A percentile compares a stretch with the other conserved stretches of the same genome.
phyloP scores from a whole-genome alignment of 805 yeast species.

The Saturnispora kantuleensis region DNA sequence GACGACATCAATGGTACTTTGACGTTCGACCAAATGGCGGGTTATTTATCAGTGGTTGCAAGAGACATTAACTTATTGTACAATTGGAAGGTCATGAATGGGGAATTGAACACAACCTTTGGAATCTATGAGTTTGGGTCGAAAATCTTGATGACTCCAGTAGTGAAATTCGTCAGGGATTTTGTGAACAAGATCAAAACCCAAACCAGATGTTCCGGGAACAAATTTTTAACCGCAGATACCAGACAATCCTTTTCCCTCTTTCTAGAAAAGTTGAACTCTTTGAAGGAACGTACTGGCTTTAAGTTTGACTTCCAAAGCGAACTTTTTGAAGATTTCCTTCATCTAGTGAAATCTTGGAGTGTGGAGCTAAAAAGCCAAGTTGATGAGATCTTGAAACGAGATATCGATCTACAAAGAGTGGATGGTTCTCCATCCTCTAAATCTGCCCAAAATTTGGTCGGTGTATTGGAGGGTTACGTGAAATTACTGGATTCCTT shows the following conservation, averaged over 20 bases:
- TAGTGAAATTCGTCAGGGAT: slow-evolving; percentile 14
- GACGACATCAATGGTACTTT: neutral
- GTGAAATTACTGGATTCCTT: slow-evolving; percentile 47
- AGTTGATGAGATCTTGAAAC: slow-evolving; percentile 42
- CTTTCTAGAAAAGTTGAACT: slow-evolving; percentile 13
- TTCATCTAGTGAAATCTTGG: slow-evolving; percentile 20
- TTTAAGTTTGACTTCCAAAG: slow-evolving; percentile 20
- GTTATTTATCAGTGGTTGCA: slow-evolving; percentile 14
- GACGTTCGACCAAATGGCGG: slow-evolving; percentile 13
- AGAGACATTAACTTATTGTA: slow-evolving; percentile 19
- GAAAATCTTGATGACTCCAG: slow-evolving; percentile 15
- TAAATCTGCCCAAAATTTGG: slow-evolving; percentile 20
- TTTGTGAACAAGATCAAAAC: slow-evolving; percentile 11
- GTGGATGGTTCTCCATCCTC: slow-evolving; percentile 23
- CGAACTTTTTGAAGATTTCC: slow-evolving; percentile 18
- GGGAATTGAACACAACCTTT: slow-evolving; percentile 15
- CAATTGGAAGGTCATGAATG: slow-evolving; percentile 20
- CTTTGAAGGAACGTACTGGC: slow-evolving; percentile 14
- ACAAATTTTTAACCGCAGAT: neutral
- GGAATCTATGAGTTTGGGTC: slow-evolving; percentile 15
- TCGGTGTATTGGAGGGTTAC: slow-evolving; percentile 24
- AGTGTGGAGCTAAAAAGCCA: slow-evolving; percentile 16
- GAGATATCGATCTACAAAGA: slow-evolving; percentile 43
- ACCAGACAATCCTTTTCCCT: slow-evolving; percentile 9
- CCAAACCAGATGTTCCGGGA: neutral